Evolutionary conservation across 768 basidiomycete species (phyloP).

Genomic region (Leccinum arenicola): DNA sequence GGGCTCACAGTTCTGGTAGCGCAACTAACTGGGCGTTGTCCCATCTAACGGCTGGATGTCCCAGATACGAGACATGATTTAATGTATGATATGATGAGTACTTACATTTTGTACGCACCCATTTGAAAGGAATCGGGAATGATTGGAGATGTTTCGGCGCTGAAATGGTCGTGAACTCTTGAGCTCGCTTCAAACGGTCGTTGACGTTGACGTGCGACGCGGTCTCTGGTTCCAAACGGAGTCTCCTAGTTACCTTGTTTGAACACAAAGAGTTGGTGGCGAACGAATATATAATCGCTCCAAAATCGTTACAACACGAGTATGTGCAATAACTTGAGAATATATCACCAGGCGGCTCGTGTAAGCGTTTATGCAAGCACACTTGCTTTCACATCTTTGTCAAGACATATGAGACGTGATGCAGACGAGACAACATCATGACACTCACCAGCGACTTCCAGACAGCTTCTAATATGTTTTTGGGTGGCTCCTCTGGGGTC

Average conservation of each 20-base stretch:
- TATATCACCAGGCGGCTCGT: not conserved
- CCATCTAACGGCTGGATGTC: not conserved
- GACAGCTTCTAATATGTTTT: constrained; percentile 62
- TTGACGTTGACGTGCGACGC: too few species aligned
- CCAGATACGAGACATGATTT: not conserved
- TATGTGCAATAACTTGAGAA: not conserved
- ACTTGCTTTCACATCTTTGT: constrained; percentile 19
- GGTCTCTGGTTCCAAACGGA: too few species aligned
- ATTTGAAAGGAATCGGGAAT: not conserved
- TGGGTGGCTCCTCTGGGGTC: constrained; percentile 71
- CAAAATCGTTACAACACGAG: not conserved
- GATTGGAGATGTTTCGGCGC: too few species aligned
- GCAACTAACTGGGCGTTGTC: not conserved
- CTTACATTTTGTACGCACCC: not conserved
- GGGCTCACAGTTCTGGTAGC: not conserved
- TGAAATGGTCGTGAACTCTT: too few species aligned
- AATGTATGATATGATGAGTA: not conserved
- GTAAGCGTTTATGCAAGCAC: not conserved
- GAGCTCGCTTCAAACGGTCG: too few species aligned
- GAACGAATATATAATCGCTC: too few species aligned
- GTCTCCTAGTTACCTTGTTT: too few species aligned
- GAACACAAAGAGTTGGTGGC: too few species aligned
- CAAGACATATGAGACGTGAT: constrained; percentile 1
- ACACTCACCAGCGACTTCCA: constrained; percentile 77
- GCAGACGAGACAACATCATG: not conserved